Conservation (phyloP, 768 basidiomycete genomes). For the Mycena kentingensis region DNA sequence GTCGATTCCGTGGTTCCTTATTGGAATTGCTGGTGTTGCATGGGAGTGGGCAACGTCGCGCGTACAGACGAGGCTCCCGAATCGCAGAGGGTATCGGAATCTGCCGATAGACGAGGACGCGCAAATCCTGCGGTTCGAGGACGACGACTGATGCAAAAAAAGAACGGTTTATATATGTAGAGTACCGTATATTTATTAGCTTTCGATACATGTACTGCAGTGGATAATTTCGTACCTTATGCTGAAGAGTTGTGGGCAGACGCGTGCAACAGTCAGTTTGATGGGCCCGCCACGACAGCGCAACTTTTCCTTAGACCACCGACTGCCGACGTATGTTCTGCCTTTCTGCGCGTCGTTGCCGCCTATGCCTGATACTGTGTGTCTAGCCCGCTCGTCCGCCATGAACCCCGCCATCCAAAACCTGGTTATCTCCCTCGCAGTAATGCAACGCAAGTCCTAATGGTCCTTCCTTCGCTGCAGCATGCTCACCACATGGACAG, state of each 20-base stretch:
- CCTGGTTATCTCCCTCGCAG: slow-evolving; percentile 86
- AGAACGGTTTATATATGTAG: slow-evolving; percentile 17
- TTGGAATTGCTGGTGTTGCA: slow-evolving; percentile 76
- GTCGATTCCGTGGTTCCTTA: slow-evolving; percentile 86
- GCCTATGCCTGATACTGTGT: background rate
- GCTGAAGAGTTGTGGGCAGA: too few species aligned
- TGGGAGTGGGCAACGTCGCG: slow-evolving; percentile 63
- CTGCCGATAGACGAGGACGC: slow-evolving; percentile 87
- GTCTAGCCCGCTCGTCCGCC: slow-evolving; percentile 26
- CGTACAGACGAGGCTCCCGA: slow-evolving; percentile 45
- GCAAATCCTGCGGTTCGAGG: slow-evolving; percentile 82
- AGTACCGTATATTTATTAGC: slow-evolving; percentile 20
- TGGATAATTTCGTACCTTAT: too few species aligned
- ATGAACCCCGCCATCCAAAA: slow-evolving; percentile 82
- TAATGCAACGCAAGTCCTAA: slow-evolving; percentile 74
- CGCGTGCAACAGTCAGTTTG: too few species aligned
- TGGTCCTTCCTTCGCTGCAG: background rate
- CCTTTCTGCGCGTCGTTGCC: background rate
- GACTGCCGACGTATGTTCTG: background rate
- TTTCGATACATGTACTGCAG: slow-evolving; percentile 16
- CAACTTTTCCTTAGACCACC: too few species aligned
- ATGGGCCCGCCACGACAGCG: too few species aligned
- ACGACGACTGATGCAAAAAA: slow-evolving; percentile 55
- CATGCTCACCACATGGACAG: slow-evolving; percentile 40
- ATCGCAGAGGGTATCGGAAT: slow-evolving; percentile 71